Base-by-base conservation (phyloP, 345 rosid species). In the Arabis alpina region DNA sequence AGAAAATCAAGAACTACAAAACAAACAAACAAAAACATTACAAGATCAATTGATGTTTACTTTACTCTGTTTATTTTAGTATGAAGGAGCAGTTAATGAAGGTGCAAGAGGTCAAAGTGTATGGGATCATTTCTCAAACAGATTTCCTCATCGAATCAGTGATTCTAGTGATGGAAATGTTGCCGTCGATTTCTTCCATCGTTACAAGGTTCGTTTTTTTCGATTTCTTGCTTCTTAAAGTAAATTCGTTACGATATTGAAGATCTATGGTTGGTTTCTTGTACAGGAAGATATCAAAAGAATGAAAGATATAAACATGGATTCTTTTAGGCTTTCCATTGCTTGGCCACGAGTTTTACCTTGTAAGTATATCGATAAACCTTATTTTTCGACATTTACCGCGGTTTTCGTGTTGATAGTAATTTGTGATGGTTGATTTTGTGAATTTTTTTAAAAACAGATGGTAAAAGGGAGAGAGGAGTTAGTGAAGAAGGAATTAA, bases 321-420 rank as follows among this genome's bases (percentile, higher is more conserved):
- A 85, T 62, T 68, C 79, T 5, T 83, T 76, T 70, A 79, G 83
- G 69, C 81, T 85, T 45, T 85, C 85, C 58, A 79, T 85, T 44
- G 84, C 87, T 56, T 85, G 89, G 89, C 40, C 85, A 13, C 67
- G 89, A 72, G 55, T 85, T 15, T 1, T 79, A 10, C 87, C 87
- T 14, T 28, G 85, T 85, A 81, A 64, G 76, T 49, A 25, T 54
- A 23, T 34, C 28, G 12, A 5, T 67, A 63, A 72, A 54, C 64
- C 30, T 32, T 54, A 3, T 4, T 12, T 15, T 40, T 52, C 4
- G 3, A 58, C 11, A 25, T 37, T 64, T 15, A 24, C 48, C 5
- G 36, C 10, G 15, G 48, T 34, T 51, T 53, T 5, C 10, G 14
- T 0, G 15, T 37, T 8, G 41, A 24, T 45, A 34, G 8, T 48